A percentile compares a stretch with the other conserved stretches of the same genome.
phyloP scores from a whole-genome alignment of 2,329 filamentous ascomycete species.

The Balansia obtecta region DNA sequence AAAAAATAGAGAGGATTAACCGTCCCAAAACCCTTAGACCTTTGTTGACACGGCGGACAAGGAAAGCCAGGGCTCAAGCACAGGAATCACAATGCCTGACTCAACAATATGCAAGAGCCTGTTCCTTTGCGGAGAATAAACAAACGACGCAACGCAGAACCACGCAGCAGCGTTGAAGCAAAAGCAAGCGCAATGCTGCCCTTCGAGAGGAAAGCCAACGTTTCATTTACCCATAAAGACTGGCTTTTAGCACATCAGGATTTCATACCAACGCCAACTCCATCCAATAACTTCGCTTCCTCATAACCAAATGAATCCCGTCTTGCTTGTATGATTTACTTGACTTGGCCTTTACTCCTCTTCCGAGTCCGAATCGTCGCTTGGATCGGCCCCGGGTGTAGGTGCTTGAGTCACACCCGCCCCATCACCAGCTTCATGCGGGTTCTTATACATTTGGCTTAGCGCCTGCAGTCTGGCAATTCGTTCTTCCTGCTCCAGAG shows the following conservation, averaged over 20 bases:
- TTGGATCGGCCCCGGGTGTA: conserved; percentile 22
- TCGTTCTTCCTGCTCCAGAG: conserved; percentile 53
- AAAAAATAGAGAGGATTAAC: not conserved
- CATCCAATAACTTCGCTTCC: conserved; percentile 9
- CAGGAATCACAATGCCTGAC: not conserved
- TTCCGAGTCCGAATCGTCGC: conserved; percentile 35
- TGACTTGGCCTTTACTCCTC: conserved; percentile 29
- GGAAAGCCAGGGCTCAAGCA: not conserved
- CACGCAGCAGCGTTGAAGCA: not conserved
- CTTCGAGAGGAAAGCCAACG: not conserved
- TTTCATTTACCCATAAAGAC: not conserved
- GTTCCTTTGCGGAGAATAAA: not conserved
- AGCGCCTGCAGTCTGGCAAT: conserved; percentile 48
- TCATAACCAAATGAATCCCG: conserved; percentile 5
- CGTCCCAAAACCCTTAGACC: not conserved
- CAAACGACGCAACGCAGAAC: not conserved
- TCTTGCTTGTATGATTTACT: not conserved
- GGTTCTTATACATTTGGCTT: conserved; percentile 28
- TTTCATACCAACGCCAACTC: conserved; percentile 9
- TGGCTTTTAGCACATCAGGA: not conserved
- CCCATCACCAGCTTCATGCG: conserved; percentile 19
- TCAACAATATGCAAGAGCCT: conserved; percentile 2
- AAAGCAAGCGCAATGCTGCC: not conserved
- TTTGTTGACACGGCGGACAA: not conserved
- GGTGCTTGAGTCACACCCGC: conserved; percentile 14